Evolutionary conservation across 75 land plant species (phyloP).

Genomic region (Chamaecyparis obtusa): DNA sequence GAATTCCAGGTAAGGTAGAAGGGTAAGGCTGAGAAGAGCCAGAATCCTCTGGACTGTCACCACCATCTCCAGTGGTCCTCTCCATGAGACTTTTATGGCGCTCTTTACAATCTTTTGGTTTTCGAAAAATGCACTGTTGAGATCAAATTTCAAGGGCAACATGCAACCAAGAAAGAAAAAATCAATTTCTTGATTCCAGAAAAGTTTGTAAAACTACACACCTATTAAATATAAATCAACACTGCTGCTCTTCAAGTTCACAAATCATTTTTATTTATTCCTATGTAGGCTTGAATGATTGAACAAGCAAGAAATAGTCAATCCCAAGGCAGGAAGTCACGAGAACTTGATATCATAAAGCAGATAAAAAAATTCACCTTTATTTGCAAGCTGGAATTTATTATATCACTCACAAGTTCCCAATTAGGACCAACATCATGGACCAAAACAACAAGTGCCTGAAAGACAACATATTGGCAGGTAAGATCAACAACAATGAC

Average conservation of each 20-base stretch:
- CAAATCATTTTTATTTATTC: neutral
- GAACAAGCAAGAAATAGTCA: neutral
- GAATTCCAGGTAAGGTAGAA: conserved; percentile 82
- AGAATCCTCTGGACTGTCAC: conserved; percentile 89
- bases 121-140: conserved; percentile 77
- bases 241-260: neutral
- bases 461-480: conserved; percentile 1
- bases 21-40: conserved; percentile 86
- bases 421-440: conserved; percentile 96
- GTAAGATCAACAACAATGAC: neutral
- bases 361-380: conserved; percentile 46
- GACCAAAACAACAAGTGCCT: conserved; percentile 97
- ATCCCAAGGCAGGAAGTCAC: neutral
- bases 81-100: conserved; percentile 77
- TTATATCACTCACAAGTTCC: conserved; percentile 95
- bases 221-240: neutral
- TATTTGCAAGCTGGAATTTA: conserved; percentile 76
- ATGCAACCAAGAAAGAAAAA: neutral
- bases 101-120: conserved; percentile 88
- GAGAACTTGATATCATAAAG: neutral
- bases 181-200: conserved; percentile 5
- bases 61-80: conserved; percentile 65
- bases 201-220: neutral
- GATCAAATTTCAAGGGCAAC: neutral
- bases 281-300: neutral